phyloP scores from a whole-genome alignment of 148 eudicot species.

The Persicaria tinctoria region DNA sequence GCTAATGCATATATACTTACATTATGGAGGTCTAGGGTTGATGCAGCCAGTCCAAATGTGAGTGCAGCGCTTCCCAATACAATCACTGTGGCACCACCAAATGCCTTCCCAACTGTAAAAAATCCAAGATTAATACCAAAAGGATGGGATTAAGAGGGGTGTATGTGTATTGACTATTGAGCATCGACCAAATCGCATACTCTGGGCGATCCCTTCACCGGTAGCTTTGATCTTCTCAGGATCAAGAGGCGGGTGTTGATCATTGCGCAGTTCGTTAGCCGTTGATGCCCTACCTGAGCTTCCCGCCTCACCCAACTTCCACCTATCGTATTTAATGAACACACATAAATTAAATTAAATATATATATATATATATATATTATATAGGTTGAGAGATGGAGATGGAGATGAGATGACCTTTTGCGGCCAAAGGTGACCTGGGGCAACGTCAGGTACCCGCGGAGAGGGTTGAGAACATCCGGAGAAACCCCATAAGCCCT shows the following conservation, averaged over 20 bases:
- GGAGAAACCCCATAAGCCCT: conserved; percentile 24
- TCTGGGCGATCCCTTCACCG: conserved; percentile 62
- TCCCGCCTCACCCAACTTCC: conserved; percentile 61
- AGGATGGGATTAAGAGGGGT: not conserved
- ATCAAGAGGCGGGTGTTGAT: conserved; percentile 42
- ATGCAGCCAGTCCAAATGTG: conserved; percentile 47
- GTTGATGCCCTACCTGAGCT: conserved; percentile 62
- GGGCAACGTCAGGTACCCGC: conserved; percentile 62
- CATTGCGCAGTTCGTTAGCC: conserved; percentile 69
- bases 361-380: too few species aligned
- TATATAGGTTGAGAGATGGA: not conserved
- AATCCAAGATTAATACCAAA: not conserved
- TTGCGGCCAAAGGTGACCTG: conserved; percentile 86
- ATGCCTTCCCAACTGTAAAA: conserved; percentile 63
- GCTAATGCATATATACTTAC: conserved; percentile 31
- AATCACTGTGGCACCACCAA: conserved; percentile 67
- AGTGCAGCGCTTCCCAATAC: conserved; percentile 68
- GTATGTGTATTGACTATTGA: not conserved
- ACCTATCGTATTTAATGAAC: conserved; percentile 31
- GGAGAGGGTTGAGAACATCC: conserved; percentile 72
- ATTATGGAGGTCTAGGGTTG: conserved; percentile 50
- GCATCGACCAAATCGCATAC: conserved; percentile 23
- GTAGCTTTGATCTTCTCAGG: conserved; percentile 80
- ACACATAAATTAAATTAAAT: not conserved
- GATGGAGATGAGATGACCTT: conserved; percentile 33